A percentile compares a stretch with the other conserved stretches of the same genome.
phyloP scores from a whole-genome alignment of 192 early-diverging fungal genomes.

The Rhizoclosmatium sp. region DNA sequence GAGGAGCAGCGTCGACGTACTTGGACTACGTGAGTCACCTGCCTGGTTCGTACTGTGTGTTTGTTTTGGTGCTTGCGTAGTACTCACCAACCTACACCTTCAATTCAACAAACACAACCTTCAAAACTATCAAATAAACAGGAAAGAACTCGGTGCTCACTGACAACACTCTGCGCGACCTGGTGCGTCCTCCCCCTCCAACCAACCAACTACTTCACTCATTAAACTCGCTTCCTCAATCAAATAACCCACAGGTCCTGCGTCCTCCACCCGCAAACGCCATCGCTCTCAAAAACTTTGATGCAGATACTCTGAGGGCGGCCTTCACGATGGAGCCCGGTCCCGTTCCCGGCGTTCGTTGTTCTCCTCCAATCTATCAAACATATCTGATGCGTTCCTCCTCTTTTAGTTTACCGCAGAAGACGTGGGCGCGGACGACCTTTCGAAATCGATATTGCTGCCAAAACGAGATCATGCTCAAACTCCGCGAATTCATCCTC shows the following conservation, averaged over 20 bases:
- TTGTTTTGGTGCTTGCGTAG: neutral
- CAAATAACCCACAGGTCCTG: neutral
- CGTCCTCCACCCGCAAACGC: constrained; percentile 11
- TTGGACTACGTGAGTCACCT: constrained; percentile 10
- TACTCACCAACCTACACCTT: too few species aligned
- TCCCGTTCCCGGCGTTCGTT: constrained; percentile 9
- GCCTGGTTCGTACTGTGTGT: constrained; percentile 9
- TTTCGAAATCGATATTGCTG: neutral
- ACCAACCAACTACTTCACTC: neutral
- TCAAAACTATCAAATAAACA: neutral
- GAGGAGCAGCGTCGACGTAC: neutral
- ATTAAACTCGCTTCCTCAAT: neutral
- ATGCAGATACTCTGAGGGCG: neutral
- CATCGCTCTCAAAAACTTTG: constrained; percentile 3
- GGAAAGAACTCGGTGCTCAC: constrained; percentile 1
- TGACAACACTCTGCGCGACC: neutral
- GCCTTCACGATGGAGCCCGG: constrained; percentile 22
- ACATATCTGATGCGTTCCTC: neutral
- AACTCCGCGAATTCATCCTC: neutral
- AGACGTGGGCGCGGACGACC: constrained; percentile 25
- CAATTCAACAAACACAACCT: too few species aligned
- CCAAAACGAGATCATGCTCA: neutral
- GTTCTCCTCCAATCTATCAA: neutral
- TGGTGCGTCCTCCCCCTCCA: neutral
- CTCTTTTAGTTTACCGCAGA: constrained; percentile 9